Conservation (phyloP, 441 rosid genomes). For the Euphorbia celastroides region DNA sequence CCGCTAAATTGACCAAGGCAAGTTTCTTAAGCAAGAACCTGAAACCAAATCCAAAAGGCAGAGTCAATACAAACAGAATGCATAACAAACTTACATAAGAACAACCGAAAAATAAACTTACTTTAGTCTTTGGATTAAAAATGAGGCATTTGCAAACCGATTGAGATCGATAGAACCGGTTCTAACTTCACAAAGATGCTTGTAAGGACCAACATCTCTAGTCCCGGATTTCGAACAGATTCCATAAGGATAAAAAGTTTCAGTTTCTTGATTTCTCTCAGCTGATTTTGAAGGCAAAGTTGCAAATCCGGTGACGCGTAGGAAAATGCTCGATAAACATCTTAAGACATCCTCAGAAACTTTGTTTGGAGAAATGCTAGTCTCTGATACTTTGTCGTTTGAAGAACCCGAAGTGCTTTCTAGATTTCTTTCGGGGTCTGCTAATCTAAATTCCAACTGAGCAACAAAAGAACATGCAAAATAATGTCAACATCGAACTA, state of each 20-base stretch:
- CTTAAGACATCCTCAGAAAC: constrained; percentile 58
- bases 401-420: constrained; percentile 39
- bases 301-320: constrained; percentile 31
- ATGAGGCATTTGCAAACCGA: constrained; percentile 39
- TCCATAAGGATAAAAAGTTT: constrained; percentile 46
- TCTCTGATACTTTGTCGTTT: constrained; percentile 33
- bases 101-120: constrained; percentile 22
- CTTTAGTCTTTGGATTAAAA: constrained; percentile 66
- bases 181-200: constrained; percentile 43
- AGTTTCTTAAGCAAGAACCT: constrained; percentile 75
- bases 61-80: constrained; percentile 6
- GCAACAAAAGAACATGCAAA: constrained; percentile 13
- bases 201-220: constrained; percentile 61
- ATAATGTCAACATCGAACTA: constrained; percentile 6
- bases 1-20: constrained; percentile 53
- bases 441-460: constrained; percentile 59
- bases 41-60: constrained; percentile 14
- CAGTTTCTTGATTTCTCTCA: constrained; percentile 23
- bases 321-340: constrained; percentile 53
- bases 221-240: constrained; percentile 28
- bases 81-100: neutral
- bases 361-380: constrained; percentile 47
- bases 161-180: constrained; percentile 51
- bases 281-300: constrained; percentile 9
- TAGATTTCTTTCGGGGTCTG: constrained; percentile 46